Evolutionary conservation across 2,329 filamentous ascomycete species (phyloP), one percentile per base, ranked within the genome.

Genomic region (Penicillium frequentans): DNA sequence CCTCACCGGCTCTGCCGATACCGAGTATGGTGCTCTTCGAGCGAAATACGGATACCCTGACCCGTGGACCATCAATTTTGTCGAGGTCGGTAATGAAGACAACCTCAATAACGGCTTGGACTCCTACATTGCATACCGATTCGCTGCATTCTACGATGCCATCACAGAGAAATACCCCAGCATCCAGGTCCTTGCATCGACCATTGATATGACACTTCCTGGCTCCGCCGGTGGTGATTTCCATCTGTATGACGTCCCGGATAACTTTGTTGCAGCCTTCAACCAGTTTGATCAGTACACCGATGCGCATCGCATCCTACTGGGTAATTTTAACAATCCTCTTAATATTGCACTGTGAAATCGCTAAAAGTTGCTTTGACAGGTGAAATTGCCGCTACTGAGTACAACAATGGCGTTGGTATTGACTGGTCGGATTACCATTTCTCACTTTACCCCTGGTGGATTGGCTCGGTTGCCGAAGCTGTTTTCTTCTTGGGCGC

Each of bases 11-110:
- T 65, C 64, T 42, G 62, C 58, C 1, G 62, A 65, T 26, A 75
- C 73, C 2, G 44, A 61, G 10, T 73, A 67, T n/a, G 71, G 73
- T 37, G 77, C 80, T 4, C 71, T 80, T 7, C 84, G 86, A 19
- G 85, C 84, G 7, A 73, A 80, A 44, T 77, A 86, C 2, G 87
- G 87, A 3, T 82, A 88, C 63, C 80, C 84, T 0, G 78, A 85
- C 57, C 86, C 87, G 0, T 89, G 84, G 74, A 75, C 69, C 29
- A 77, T 90, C 49, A 76, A 81, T 11, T 86, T 83, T 63, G 83
- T 89, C 54, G 87, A 89, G 71, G 74, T 89, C 44, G 87, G 87
- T 57, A 89, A 90, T 68, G 87, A 90, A 68, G 87, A 90, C 64
- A 84, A 83, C 76, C 79, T 88, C 4, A 80, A 77, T 26, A 78